A percentile compares a stretch with the other conserved stretches of the same genome.
These are phyloP conservation scores for Wickerhamiella azyma DNA, from an alignment of 805 yeast genomes.

Conservation along the genomic window DNA sequence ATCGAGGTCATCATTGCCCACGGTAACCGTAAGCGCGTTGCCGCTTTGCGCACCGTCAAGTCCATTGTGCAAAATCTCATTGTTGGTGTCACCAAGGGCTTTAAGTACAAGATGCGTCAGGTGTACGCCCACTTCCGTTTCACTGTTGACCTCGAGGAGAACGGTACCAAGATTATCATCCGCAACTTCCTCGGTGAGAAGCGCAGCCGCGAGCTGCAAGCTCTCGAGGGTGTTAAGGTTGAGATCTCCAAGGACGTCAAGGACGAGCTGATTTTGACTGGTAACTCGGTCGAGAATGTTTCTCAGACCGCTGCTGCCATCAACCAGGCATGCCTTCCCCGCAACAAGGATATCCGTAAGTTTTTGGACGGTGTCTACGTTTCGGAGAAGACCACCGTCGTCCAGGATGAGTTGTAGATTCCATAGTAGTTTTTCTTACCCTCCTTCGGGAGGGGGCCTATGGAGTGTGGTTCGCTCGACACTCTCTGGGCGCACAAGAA, in stretches of 20 bases:
- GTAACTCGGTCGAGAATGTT: constrained; percentile 95
- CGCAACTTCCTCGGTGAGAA: constrained; percentile 99
- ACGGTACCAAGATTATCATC: constrained; percentile 78
- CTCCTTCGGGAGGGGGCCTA: not conserved
- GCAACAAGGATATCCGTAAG: constrained; percentile 99
- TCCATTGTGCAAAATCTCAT: constrained; percentile 86
- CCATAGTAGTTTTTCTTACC: not conserved
- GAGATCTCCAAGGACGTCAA: constrained; percentile 72
- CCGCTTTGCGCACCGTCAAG: constrained; percentile 97
- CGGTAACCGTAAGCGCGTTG: constrained; percentile 99
- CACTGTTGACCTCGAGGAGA: constrained; percentile 82
- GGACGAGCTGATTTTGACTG: constrained; percentile 86
- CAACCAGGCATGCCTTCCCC: constrained; percentile 95
- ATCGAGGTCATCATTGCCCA: constrained; percentile 89
- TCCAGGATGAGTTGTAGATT: constrained; percentile 6
- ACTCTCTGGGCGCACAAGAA: not conserved
- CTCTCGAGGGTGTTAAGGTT: constrained; percentile 79
- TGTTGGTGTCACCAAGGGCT: constrained; percentile 98
- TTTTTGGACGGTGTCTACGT: constrained; percentile 99
- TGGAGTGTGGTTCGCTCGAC: not conserved
- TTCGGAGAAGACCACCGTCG: constrained; percentile 62
- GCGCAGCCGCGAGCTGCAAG: constrained; percentile 78
- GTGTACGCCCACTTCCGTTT: constrained; percentile 99
- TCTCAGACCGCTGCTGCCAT: constrained; percentile 98
- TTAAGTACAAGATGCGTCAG: constrained; percentile 99